Evolutionary conservation across 2,329 filamentous ascomycete genomes (phyloP), one percentile per base, ranked within the genome.

Genomic region (Acephala macrosclerotiorum): DNA sequence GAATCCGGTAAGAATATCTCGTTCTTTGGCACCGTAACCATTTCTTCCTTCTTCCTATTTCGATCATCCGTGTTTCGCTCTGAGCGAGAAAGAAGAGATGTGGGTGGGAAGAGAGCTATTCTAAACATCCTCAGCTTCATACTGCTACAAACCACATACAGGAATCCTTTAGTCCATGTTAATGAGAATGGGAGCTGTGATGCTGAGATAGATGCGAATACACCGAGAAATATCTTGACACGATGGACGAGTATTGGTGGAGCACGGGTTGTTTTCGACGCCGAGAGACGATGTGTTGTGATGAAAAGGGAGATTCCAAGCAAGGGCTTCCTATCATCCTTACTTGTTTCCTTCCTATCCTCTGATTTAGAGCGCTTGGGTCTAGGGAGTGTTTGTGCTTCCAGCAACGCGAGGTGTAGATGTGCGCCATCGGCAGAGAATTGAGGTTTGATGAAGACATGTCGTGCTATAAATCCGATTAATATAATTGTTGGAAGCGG

Each of bases 391-490:
- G 40, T n/a, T 42, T 42, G 40, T 42, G 40, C 40, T 42, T 42
- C 40, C 14, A 42, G 16, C 11, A 16, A 42, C n/a, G 40, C 40
- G 40, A 42, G 7, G n/a, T 42, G 40, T n/a, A 42, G 40, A 42
- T 42, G 40, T 42, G 16, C 40, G 40, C 40, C 40, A n/a, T 42
- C 40, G 40, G 40, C 40, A 42, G 40, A 42, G 40, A 42, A 42
- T 42, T 42, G 40, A n/a, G 40, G 40, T 42, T 42, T 42, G 16
- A 42, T 42, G 16, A 42, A 42, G 40, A 42, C 40, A 42, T 42
- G 40, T 18, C 40, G 16, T 42, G 40, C 40, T 42, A 42, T n/a
- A 42, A 16, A 42, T n/a, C 16, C 18, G 14, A 18, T 42, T 42
- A 42, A 18, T 42, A 42, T 18, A 18, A 12, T 42, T 42, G 16